Evolutionary conservation across 2,329 filamentous ascomycete genomes (phyloP), one percentile per base, ranked within the genome.

Genomic region (Teratosphaeria epicoccoides): DNA sequence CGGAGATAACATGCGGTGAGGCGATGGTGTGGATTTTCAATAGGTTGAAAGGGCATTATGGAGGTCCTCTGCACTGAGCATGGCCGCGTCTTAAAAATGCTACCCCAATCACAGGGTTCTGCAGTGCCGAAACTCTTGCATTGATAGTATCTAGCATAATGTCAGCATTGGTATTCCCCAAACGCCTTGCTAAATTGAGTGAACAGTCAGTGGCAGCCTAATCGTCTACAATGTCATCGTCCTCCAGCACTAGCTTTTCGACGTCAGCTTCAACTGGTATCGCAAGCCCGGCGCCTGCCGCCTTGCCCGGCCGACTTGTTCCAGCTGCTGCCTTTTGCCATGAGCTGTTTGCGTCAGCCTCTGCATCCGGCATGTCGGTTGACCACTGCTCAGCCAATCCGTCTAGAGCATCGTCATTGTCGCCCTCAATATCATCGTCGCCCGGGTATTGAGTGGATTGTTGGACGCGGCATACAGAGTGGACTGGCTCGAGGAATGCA

Each of bases 401-500:
- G 5, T 14, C 14, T 9, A 49, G 33, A 17, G 33, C 33, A 17
- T 40, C 33, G 14, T 57, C 61, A 1, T 50, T 49, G 1, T 68
- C 69, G 2, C 66, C 62, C 5, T 67, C 66, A 10, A 68, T 58
- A 11, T 52, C 55, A 2, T 55, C 59, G 2, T 58, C 59, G 12
- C 57, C 57, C 17, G 49, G 52, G 1, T 50, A 51, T 0, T 53
- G 23, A 2, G 50, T 52, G 4, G 50, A 51, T 3, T 56, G 55
- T 6, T 58, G 73, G 17, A 82, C 76, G 14, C 81, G 82, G 5
- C 76, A 77, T 59, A 89, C 86, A 2, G 77, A 76, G 0, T 83
- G 83, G 6, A 94, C 78, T 61, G 78, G 83, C 51, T 85, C 81
- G 7, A 90, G 68, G 23, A 72, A 64, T 43, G 68, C 49, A 46